Evolutionary conservation across 2,329 filamentous ascomycete genomes (phyloP).

Genomic region (Sclerotinia minor): DNA sequence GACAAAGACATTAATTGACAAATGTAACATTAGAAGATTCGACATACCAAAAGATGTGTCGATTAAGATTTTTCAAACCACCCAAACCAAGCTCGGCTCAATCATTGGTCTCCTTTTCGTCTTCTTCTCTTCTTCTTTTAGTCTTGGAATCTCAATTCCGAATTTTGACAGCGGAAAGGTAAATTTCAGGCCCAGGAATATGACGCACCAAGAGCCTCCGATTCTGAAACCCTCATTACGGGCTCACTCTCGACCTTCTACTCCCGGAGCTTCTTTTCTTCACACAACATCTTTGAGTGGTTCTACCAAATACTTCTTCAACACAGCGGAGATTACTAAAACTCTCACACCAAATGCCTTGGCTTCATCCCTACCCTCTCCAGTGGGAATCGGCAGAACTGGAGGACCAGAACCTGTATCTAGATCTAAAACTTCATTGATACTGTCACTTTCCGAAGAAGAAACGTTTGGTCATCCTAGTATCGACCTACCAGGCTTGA

Average conservation of each 20-base stretch:
- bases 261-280: conserved; percentile 11
- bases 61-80: neutral
- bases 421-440: conserved; percentile 15
- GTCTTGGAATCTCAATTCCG: neutral
- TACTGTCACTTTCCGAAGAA: conserved; percentile 16
- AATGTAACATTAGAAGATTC: neutral
- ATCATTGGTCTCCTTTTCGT: neutral
- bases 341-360: neutral
- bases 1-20: neutral
- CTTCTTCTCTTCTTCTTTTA: neutral
- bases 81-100: neutral
- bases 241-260: conserved; percentile 4
- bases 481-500: conserved; percentile 19
- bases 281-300: neutral
- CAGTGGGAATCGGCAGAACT: neutral
- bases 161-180: neutral
- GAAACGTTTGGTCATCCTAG: conserved; percentile 20
- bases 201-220: neutral
- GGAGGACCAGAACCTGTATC: neutral
- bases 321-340: neutral
- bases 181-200: neutral
- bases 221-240: neutral
- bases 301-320: neutral
- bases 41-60: neutral
- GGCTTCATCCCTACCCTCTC: neutral